Percentiles rank a stretch among this genome's conserved stretches.
These are phyloP conservation scores for Carex kokanica DNA, from an alignment of 176 grass and related monocot genomes.

Conservation along the genomic window DNA sequence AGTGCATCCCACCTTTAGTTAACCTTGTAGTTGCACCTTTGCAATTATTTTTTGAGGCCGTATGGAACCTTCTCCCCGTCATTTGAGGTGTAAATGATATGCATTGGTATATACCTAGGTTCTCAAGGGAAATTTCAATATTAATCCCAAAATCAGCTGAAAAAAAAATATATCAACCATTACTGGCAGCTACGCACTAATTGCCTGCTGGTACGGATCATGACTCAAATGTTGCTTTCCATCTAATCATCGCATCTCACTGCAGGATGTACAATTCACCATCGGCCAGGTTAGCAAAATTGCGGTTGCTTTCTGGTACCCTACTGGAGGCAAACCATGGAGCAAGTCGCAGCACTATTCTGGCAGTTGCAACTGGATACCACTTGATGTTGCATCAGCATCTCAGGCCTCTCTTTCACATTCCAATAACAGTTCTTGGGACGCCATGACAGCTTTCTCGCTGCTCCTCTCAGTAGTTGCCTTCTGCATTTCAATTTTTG, in stretches of 20 bases:
- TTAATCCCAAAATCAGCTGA: not conserved
- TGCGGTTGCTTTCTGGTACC: constrained; percentile 95
- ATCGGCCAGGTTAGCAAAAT: constrained; percentile 69
- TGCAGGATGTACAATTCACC: constrained; percentile 94
- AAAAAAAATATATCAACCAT: not conserved
- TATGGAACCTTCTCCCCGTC: not conserved
- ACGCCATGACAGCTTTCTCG: constrained; percentile 67
- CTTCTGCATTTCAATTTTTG: constrained; percentile 62
- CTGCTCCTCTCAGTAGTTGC: constrained; percentile 83
- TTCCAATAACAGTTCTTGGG: constrained; percentile 67
- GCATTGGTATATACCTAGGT: not conserved
- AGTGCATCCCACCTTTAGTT: not conserved
- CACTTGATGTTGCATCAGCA: constrained; percentile 66
- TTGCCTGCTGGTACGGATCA: not conserved
- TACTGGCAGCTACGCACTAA: not conserved
- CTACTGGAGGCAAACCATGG: constrained; percentile 60
- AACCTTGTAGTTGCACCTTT: not conserved
- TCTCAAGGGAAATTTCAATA: not conserved
- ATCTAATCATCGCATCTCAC: not conserved
- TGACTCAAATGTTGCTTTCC: constrained; percentile 9
- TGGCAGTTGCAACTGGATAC: constrained; percentile 83
- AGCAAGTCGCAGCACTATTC: constrained; percentile 78
- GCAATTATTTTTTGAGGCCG: not conserved
- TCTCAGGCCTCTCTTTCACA: constrained; percentile 36
- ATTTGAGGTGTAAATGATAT: not conserved